Percentiles rank a stretch among this genome's conserved stretches.
These are phyloP conservation scores for Clathrus columnatus DNA, from an alignment of 768 basidiomycete genomes.

Conservation along the genomic window DNA sequence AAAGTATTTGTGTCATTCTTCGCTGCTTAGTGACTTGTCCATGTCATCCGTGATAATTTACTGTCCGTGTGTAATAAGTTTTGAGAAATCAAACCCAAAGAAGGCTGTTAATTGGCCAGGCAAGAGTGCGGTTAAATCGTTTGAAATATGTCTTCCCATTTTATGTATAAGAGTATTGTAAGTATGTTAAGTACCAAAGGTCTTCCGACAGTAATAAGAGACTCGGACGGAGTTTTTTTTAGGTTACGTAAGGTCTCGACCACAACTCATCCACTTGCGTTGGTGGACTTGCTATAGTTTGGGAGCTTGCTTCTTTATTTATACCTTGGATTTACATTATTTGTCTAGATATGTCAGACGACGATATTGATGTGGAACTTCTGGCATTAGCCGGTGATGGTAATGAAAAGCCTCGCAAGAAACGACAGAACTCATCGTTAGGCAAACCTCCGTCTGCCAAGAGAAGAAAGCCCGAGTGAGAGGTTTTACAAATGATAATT, in stretches of 20 bases:
- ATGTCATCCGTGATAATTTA: too few relatives aligned
- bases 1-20: too few relatives aligned
- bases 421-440: conserved; percentile 34
- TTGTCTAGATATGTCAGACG: conserved; percentile 9
- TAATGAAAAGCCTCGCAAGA: conserved; percentile 58
- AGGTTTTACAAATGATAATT: conserved; percentile 13
- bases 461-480: conserved; percentile 69
- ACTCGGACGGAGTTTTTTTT: neutral
- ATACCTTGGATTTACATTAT: neutral
- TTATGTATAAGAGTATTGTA: too few relatives aligned
- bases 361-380: conserved; percentile 48
- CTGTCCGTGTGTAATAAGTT: too few relatives aligned
- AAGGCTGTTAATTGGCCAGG: too few relatives aligned
- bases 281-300: neutral
- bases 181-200: too few relatives aligned
- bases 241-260: neutral
- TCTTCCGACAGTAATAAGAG: neutral
- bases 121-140: too few relatives aligned
- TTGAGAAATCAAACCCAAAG: too few relatives aligned
- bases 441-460: conserved; percentile 39
- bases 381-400: conserved; percentile 70
- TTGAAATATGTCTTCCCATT: too few relatives aligned
- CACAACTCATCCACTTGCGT: neutral
- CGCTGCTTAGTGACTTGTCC: too few relatives aligned
- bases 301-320: neutral